These are phyloP conservation scores for Vinca minor DNA, from an alignment of 257 asterid genomes.

Conservation along the genomic window DNA sequence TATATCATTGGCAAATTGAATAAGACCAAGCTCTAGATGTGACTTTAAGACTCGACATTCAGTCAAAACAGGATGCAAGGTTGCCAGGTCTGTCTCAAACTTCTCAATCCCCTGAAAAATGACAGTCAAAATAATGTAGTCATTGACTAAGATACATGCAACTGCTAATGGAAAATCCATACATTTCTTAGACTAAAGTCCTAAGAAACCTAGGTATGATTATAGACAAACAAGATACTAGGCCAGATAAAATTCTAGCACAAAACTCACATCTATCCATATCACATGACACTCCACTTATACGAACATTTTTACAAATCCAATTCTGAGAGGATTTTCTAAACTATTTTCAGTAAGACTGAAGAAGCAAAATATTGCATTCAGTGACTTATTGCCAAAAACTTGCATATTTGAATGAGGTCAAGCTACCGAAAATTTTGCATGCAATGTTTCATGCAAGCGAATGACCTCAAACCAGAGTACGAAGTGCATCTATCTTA, in stretches of 20 bases:
- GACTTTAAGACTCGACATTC: constrained; percentile 95
- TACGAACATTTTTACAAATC: not conserved
- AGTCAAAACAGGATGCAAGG: constrained; percentile 80
- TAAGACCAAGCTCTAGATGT: constrained; percentile 60
- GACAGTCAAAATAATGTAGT: constrained; percentile 11
- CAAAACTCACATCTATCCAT: not conserved
- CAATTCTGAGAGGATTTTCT: not conserved
- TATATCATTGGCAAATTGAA: constrained; percentile 93
- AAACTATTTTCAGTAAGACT: not conserved
- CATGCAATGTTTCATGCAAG: not conserved
- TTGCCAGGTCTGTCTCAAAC: constrained; percentile 52
- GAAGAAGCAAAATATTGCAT: not conserved
- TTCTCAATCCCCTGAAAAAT: constrained; percentile 65
- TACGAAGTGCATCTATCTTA: not conserved
- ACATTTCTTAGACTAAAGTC: not conserved
- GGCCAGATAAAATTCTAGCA: not conserved
- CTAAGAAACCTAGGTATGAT: no score
- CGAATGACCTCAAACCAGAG: not conserved
- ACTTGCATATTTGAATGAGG: not conserved
- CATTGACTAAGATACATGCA: not conserved
- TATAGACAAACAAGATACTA: not conserved
- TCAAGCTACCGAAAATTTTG: not conserved
- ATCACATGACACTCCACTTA: not conserved
- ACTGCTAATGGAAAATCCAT: not conserved
- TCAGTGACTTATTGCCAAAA: not conserved